Conservation (phyloP, 805 yeast genomes). For the Saccharomycopsis malanga region DNA sequence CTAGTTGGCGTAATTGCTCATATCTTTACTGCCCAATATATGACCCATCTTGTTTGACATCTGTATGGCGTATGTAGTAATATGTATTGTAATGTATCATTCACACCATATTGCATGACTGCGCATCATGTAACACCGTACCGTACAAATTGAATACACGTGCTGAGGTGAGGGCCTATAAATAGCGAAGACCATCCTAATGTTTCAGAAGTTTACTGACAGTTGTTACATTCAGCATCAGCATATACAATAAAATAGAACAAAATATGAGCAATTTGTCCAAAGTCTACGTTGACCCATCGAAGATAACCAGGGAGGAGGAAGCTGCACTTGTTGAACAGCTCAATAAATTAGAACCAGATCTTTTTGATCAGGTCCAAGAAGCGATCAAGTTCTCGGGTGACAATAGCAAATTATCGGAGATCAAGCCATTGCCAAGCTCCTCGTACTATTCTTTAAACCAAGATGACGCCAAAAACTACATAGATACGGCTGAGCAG, state of each 20-base stretch:
- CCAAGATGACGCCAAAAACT: constrained; percentile 26
- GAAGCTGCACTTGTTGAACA: constrained; percentile 7
- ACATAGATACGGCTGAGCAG: constrained; percentile 28
- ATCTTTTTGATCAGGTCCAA: constrained; percentile 19
- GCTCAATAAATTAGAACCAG: constrained; percentile 11
- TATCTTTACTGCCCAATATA: too few relatives aligned
- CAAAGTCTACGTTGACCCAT: constrained; percentile 16
- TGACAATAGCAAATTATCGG: constrained; percentile 23
- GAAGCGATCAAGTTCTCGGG: constrained; percentile 30
- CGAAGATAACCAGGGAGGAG: constrained; percentile 13
- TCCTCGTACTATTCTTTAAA: constrained; percentile 44
- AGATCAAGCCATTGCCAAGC: constrained; percentile 45
- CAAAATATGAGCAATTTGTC: neutral
- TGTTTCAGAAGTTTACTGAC: too few relatives aligned
- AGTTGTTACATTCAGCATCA: too few relatives aligned
- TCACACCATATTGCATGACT: too few relatives aligned
- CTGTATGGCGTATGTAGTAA: too few relatives aligned
- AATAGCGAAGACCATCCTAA: too few relatives aligned
- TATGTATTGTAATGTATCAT: too few relatives aligned
- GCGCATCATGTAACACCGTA: too few relatives aligned
- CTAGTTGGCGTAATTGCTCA: too few relatives aligned
- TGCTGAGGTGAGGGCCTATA: too few relatives aligned
- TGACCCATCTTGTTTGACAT: too few relatives aligned
- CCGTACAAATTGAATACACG: too few relatives aligned
- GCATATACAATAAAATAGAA: neutral